Evolutionary conservation across 2,329 filamentous ascomycete genomes (phyloP).

Genomic region (Talaromyces albobiverticillius): DNA sequence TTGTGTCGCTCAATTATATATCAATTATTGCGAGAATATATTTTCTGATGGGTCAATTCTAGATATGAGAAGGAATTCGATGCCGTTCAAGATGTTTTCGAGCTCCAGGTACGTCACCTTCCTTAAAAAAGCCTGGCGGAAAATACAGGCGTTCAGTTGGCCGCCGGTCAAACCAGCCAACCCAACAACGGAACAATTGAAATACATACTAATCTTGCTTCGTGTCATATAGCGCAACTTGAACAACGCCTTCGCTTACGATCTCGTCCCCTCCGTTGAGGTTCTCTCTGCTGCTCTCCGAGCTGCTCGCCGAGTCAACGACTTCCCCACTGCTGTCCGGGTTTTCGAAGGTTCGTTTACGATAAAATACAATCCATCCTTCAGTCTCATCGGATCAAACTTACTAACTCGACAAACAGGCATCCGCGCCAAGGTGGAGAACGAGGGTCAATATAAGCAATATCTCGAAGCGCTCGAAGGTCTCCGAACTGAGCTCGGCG

Average conservation of each 20-base stretch:
- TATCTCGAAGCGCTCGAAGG: conserved; percentile 84
- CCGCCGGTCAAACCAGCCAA: not conserved
- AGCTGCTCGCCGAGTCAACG: conserved; percentile 93
- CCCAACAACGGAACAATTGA: conserved; percentile 6
- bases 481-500: conserved; percentile 88
- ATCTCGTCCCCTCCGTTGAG: conserved; percentile 91
- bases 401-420: conserved; percentile 51
- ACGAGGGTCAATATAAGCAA: conserved; percentile 97
- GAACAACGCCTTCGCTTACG: conserved; percentile 99
- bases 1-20: not conserved
- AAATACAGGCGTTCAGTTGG: conserved; percentile 13
- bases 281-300: conserved; percentile 89
- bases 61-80: conserved; percentile 99
- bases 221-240: conserved; percentile 68
- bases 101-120: conserved; percentile 78
- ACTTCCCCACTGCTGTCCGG: conserved; percentile 96
- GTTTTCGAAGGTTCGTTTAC: conserved; percentile 85
- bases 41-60: conserved; percentile 39
- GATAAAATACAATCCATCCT: not conserved
- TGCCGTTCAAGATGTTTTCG: conserved; percentile 94
- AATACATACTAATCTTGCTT: not conserved
- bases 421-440: conserved; percentile 99
- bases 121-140: conserved; percentile 8
- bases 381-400: not conserved
- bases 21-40: not conserved